These are phyloP conservation scores for Sideroxylon spinosum DNA, from an alignment of 179 eudicot species.

Conservation along the genomic window DNA sequence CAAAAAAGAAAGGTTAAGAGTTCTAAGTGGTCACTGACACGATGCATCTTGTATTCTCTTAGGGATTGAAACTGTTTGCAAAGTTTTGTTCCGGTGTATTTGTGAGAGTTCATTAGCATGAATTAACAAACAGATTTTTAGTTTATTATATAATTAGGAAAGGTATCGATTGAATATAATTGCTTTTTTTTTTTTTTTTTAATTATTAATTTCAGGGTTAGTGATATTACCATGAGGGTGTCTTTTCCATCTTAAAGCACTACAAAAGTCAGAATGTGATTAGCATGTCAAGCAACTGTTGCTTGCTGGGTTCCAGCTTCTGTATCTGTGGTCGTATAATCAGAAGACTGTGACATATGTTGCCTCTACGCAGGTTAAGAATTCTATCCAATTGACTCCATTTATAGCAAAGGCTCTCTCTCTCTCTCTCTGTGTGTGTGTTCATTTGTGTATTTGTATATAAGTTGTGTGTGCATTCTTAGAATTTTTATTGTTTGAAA, in stretches of 20 bases:
- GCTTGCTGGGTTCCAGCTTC: slow-evolving; percentile 23
- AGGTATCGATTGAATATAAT: background rate
- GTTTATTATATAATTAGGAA: too few relatives aligned
- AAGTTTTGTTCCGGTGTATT: too few relatives aligned
- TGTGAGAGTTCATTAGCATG: background rate
- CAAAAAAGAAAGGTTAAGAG: background rate
- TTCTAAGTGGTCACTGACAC: background rate
- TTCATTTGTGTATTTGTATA: background rate
- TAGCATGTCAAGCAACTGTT: slow-evolving; percentile 31
- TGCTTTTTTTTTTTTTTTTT: too few relatives aligned
- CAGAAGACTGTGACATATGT: slow-evolving; percentile 22
- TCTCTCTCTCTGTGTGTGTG: background rate
- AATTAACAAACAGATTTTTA: background rate
- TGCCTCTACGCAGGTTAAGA: slow-evolving; percentile 42
- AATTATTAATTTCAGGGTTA: background rate
- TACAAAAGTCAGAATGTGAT: slow-evolving; percentile 20
- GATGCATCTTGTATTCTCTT: too few relatives aligned
- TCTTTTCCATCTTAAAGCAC: slow-evolving; percentile 4
- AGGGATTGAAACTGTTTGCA: too few relatives aligned
- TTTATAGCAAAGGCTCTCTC: background rate
- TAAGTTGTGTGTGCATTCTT: background rate
- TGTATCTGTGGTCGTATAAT: slow-evolving; percentile 5
- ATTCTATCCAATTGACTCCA: background rate
- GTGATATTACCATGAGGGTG: slow-evolving; percentile 1
- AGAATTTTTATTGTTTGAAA: slow-evolving; percentile 7